Evolutionary conservation across 768 basidiomycete genomes (phyloP), one percentile per base, ranked within the genome.

Genomic region (Boletus fagicola): DNA sequence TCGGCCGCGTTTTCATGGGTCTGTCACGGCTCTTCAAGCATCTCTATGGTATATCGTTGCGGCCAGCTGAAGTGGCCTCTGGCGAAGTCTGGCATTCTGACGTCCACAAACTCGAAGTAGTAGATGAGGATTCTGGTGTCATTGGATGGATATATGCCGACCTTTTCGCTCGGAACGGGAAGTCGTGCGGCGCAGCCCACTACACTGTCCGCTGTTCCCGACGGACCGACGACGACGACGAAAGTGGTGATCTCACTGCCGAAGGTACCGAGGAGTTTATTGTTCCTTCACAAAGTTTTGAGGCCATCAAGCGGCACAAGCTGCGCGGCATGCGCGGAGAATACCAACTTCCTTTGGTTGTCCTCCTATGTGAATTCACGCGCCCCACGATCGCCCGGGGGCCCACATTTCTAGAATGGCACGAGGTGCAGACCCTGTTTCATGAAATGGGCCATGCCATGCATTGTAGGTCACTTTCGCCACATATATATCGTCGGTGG

Each of bases 381-480:
- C 80, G 78, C 30, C 86, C 90, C 22, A 76, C 83, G 4, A 59
- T 80, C 18, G 73, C 80, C n/a, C 74, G 78, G 13, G 88, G 87
- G 0, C 82, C 91, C 6, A 86, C 92, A 0, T 73, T 87, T 49
- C 75, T 99, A 22, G 85, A 87, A 55, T 98, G 95, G 94, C 88
- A 90, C 64, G 94, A 98, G 63, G 92, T 98, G 10, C 78, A 90
- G 69, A 98, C 96, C 2, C 76, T 98, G 24, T 97, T 94, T 75
- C 97, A 99, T 65, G 97, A 99, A 75, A 97, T 98, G 94, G 97
- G 97, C 1, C 97, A 99, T 74, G 97, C 97, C 12, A 94, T 99
- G 84, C 97, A 99, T 70, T 99, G 97, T 98, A 67, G 80, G 94
- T 79, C 16, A n/a, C 13, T 42, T 61, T 62, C 16, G 20, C 53